Conservation (phyloP, 2,329 filamentous ascomycete genomes). For the Cucurbitaria berberidis region DNA sequence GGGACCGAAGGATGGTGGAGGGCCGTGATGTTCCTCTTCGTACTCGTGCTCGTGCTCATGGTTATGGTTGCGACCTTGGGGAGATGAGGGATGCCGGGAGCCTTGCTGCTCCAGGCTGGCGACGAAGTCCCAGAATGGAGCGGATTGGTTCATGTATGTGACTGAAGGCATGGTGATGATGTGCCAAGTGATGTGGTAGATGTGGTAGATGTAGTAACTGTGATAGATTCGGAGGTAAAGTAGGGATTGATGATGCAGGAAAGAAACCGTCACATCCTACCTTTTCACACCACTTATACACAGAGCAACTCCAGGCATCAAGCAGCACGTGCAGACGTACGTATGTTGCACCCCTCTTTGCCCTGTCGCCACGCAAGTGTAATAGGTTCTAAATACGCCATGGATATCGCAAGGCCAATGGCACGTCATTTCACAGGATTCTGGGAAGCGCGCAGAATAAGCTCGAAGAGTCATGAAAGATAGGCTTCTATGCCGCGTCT, state of each 20-base stretch:
- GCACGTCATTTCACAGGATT: neutral
- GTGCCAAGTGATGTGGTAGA: constrained; percentile 7
- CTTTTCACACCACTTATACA: constrained; percentile 34
- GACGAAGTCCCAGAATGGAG: constrained; percentile 64
- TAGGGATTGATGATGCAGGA: constrained; percentile 12
- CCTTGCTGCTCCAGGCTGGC: constrained; percentile 57
- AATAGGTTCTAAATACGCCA: constrained; percentile 3
- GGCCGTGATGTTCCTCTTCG: constrained; percentile 23
- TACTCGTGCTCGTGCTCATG: constrained; percentile 31
- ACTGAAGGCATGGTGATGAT: constrained; percentile 57
- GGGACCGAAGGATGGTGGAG: constrained; percentile 32
- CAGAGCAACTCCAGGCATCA: constrained; percentile 33
- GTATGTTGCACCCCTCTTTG: constrained; percentile 25
- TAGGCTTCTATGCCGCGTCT: constrained; percentile 26
- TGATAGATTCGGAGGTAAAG: constrained; percentile 10
- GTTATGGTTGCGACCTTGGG: constrained; percentile 41
- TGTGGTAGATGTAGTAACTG: too few species aligned
- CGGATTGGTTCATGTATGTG: constrained; percentile 59
- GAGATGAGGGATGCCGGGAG: constrained; percentile 54
- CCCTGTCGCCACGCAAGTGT: constrained; percentile 32
- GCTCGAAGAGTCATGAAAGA: constrained; percentile 29
- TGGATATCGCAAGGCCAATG: constrained; percentile 27
- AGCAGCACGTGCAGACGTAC: constrained; percentile 36
- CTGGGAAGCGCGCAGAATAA: constrained; percentile 26
- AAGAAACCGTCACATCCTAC: constrained; percentile 12